Conservation (phyloP, 352 stramenopile genomes). For the Albugo candida region DNA sequence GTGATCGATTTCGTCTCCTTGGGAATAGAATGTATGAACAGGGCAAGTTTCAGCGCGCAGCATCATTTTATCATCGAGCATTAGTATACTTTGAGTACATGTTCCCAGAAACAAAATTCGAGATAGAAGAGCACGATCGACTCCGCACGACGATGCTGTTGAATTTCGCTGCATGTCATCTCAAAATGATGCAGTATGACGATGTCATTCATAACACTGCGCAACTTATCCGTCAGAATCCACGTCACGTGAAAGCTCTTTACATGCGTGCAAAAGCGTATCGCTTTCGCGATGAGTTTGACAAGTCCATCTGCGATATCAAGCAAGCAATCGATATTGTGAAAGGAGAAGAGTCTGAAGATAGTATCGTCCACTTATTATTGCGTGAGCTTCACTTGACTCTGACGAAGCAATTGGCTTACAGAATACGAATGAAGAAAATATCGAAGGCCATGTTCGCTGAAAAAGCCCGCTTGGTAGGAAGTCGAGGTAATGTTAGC, state of each 20-base stretch:
- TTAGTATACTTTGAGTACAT: slow-evolving; percentile 79
- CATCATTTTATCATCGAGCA: slow-evolving; percentile 65
- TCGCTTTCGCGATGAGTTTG: slow-evolving; percentile 49
- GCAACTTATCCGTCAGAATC: slow-evolving; percentile 36
- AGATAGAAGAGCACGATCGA: slow-evolving; percentile 22
- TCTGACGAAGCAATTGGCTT: slow-evolving; percentile 44
- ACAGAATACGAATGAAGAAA: slow-evolving; percentile 40
- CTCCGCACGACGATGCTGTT: slow-evolving; percentile 42
- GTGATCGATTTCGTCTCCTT: slow-evolving; percentile 42
- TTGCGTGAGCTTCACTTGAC: slow-evolving; percentile 37
- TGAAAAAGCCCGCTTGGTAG: background rate
- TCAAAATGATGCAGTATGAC: slow-evolving; percentile 55
- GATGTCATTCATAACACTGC: slow-evolving; percentile 43
- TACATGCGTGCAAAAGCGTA: slow-evolving; percentile 46
- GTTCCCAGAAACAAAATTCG: slow-evolving; percentile 41
- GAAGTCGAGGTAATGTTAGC: too few relatives aligned
- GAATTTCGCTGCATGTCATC: slow-evolving; percentile 51
- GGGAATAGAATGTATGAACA: slow-evolving; percentile 62
- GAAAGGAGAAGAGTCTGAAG: background rate
- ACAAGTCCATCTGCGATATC: slow-evolving; percentile 29
- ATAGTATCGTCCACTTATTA: slow-evolving; percentile 17
- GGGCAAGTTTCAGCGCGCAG: slow-evolving; percentile 58
- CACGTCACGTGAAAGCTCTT: slow-evolving; percentile 33
- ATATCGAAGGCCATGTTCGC: slow-evolving; percentile 58
- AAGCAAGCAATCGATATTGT: slow-evolving; percentile 13